Evolutionary conservation across 176 grass and related monocot species (phyloP), one percentile per base, ranked within the genome.

Genomic region (Avena sativa): DNA sequence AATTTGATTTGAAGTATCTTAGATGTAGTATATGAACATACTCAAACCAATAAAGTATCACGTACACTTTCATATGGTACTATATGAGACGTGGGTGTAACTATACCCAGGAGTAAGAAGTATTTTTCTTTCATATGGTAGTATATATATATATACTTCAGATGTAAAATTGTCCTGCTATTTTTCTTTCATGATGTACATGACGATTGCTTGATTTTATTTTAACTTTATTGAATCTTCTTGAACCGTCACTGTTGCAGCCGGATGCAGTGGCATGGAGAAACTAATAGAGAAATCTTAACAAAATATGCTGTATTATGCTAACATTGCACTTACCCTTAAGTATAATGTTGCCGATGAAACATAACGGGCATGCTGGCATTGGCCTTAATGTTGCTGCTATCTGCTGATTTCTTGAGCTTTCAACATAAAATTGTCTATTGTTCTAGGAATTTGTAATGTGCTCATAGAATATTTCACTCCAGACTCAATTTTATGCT

Each of bases 251-350:
- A 49, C 65, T 34, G 2, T 77, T 81, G 38, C 13, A 28, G 12
- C 4, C 30, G 63, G 47, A 48, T 46, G n/a, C 12, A 6, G 25
- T 28, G 6, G 64, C 48, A 36, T 67, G 55, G 50, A 74, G 23
- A 67, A 87, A 74, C 71, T 43, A 74, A 84, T 73, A 80, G 36
- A 84, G 80, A 86, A 84, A 79, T 59, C 57, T 80, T 51, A 90
- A 68, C 81, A 28, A 0, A 87, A 68, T 30, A 40, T 66, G 50
- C 44, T n/a, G 57, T 60, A 26, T 4, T 78, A 9, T 72, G 64
- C 44, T 43, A 43, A 43, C 40, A 43, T 43, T 43, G 40, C 6
- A 4, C 3, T 43, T 43, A 43, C 40, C 6, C 40, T 43, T 4
- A 5, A 43, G 40, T 6, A 43, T 43, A 43, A 28, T 28, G 40